Evolutionary conservation across 768 basidiomycete species (phyloP), one percentile per base, ranked within the genome.

Genomic region (Mycena latifolia): DNA sequence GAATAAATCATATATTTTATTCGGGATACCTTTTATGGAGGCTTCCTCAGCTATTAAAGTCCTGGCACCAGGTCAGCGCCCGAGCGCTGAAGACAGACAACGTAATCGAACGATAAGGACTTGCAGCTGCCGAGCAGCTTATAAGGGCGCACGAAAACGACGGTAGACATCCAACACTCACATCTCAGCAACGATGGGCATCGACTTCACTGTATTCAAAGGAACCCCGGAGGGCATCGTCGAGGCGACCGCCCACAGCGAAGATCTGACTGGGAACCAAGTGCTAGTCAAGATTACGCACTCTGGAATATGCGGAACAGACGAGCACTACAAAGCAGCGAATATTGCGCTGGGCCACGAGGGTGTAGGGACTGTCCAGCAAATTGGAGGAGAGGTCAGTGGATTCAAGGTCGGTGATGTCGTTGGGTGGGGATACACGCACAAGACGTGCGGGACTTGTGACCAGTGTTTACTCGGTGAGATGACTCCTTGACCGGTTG

Each of bases 321-420:
- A 80, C 64, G 64, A 71, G 47, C 79, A 79, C 47, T 74, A 69
- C 71, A 74, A 70, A 65, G 3, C 39, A 15, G 47, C 15, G 22
- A 75, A 78, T 48, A 78, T 76, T 65, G 77, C 75, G 17, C 77
- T 80, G 24, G 77, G 79, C 5, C 79, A 80, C 31, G 79, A 80
- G 64, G 80, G 79, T 3, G 52, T 79, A 0, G 79, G 79, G 1
- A 14, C 75, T 20, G 72, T 80, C 18, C 57, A 78, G 37, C 58
- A 73, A 31, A 57, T 80, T 41, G 80, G 79, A 1, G 25, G 41
- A 0, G 47, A 69, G 12, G 80, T 80, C 5, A n/a, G 18, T 11
- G 39, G 39, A 39, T 20, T 56, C 35, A n/a, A 28, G 10, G 27
- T 47, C 25, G 58, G 58, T 27, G 58, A 47, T 60, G n/a, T n/a